phyloP scores from a whole-genome alignment of 83 land plant species.

The Picea mariana region DNA sequence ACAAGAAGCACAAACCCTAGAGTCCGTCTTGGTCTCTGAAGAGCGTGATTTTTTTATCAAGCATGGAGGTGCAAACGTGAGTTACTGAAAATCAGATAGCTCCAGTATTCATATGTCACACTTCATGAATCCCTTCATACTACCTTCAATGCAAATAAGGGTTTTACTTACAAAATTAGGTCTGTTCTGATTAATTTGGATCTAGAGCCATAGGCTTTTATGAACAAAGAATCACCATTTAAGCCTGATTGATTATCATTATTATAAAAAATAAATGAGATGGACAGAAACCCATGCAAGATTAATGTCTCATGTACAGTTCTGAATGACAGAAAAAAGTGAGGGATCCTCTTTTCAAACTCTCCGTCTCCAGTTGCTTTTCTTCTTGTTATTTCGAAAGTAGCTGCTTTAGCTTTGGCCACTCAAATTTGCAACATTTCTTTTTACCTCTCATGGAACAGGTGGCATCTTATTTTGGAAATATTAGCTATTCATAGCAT shows the following conservation, averaged over 20 bases:
- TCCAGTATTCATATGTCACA: no score
- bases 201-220: not conserved
- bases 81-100: slow-evolving; percentile 24
- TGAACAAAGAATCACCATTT: not conserved
- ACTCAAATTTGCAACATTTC: not conserved
- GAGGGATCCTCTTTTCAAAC: no score
- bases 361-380: no score
- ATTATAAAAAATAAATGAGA: no score
- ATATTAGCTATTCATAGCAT: not conserved
- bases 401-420: not conserved
- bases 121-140: no score
- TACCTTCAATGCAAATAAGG: no score
- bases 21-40: slow-evolving; percentile 53
- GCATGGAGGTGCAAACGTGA: slow-evolving; percentile 21
- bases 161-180: no score
- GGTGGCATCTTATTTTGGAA: not conserved
- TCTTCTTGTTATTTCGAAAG: not conserved
- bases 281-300: no score
- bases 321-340: no score
- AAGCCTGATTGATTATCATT: no score
- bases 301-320: no score
- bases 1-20: slow-evolving; percentile 55
- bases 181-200: not conserved
- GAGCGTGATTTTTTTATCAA: slow-evolving; percentile 39
- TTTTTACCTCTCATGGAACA: not conserved